These are phyloP conservation scores for Trichophyton rubrum DNA, from an alignment of 2,329 filamentous ascomycete genomes.

Conservation along the genomic window DNA sequence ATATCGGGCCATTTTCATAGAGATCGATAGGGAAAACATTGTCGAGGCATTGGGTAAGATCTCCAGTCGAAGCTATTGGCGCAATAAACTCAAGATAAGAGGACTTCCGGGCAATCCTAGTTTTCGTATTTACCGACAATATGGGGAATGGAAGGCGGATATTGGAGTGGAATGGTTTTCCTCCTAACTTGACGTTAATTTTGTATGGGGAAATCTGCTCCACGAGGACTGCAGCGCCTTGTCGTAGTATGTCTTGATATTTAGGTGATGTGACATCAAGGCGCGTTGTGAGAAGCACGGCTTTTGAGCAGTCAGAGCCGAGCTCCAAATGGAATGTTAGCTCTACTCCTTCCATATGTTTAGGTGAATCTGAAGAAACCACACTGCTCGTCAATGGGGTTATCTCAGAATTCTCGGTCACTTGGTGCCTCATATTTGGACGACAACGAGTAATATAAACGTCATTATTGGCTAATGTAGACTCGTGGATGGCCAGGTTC, in stretches of 20 bases:
- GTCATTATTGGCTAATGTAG: constrained; percentile 13
- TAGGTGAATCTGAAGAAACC: not conserved
- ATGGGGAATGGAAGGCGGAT: constrained; percentile 19
- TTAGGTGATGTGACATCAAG: constrained; percentile 7
- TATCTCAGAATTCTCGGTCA: not conserved
- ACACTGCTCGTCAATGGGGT: constrained; percentile 2
- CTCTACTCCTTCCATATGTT: not conserved
- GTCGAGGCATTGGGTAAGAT: constrained; percentile 2
- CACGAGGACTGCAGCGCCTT: constrained; percentile 6
- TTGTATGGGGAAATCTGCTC: constrained; percentile 12
- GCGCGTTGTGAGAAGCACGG: constrained; percentile 10
- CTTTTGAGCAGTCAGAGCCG: constrained; percentile 4
- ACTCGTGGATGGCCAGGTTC: constrained; percentile 14
- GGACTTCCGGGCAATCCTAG: constrained; percentile 21
- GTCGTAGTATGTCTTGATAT: constrained; percentile 6
- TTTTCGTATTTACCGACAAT: constrained; percentile 13
- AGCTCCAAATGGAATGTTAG: constrained; percentile 6
- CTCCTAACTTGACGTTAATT: constrained; percentile 4
- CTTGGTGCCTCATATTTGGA: constrained; percentile 16
- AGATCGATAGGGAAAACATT: constrained; percentile 13
- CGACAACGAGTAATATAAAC: constrained; percentile 20
- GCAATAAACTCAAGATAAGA: constrained; percentile 22
- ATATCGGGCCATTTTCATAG: constrained; percentile 11
- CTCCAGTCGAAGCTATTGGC: constrained; percentile 7
- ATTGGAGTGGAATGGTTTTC: constrained; percentile 7